Evolutionary conservation across 306 rosid species (phyloP), one percentile per base, ranked within the genome.

Genomic region (Cicer chorassanicum): DNA sequence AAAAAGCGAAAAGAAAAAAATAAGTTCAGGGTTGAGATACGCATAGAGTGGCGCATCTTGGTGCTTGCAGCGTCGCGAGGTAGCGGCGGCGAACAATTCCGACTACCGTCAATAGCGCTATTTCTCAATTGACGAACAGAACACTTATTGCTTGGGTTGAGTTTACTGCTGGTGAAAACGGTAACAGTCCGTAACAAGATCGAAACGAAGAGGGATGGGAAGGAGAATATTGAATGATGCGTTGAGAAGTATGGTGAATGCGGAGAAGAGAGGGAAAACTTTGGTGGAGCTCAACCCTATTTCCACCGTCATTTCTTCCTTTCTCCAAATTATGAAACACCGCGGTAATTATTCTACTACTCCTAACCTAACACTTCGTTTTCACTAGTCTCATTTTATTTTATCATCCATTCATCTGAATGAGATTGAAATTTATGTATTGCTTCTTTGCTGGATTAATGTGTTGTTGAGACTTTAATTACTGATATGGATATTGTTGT

Each of bases 151-250:
- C 7, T 12, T 8, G 12, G 2, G 7, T 5, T 48, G 6, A 4
- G 53, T 46, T 4, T 48, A 12, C 15, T 29, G 36, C 36, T 29
- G 36, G 56, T 49, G 55, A 49, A 49, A 49, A 1, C 4, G 6
- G 2, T 49, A 6, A 6, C 1, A 7, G 8, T 49, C 9, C 19
- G 15, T 50, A 50, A 6, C 40, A 15, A 24, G 66, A 60, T n/a
- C 34, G 70, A 48, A 4, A 29, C 36, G 36, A 29, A 29, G 63
- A 45, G 63, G 10, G 75, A 93, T 93, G 98, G 98, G 96, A 55
- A 86, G 96, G 81, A 89, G 91, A 82, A 89, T 90, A 21, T 48
- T 93, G 85, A 93, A 89, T 13, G 89, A 93, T 51, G 98, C 98
- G 1, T 78, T 89, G 74, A 87, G 96, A 80, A 62, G 86, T 24